These are phyloP conservation scores for Primulina eburnea DNA, from an alignment of 257 asterid genomes.

Conservation along the genomic window DNA sequence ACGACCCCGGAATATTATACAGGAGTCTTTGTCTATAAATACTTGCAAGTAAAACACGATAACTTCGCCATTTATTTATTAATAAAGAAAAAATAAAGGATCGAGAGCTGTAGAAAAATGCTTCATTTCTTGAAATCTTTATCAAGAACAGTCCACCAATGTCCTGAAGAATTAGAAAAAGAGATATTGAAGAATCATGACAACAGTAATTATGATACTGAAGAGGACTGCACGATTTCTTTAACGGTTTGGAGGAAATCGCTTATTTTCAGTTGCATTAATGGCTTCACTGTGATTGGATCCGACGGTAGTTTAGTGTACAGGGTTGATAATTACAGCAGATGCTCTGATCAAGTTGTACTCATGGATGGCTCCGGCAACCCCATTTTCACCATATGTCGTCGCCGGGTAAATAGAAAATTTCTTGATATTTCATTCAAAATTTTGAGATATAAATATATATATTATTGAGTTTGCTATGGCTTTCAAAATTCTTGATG, in stretches of 20 bases:
- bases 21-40: neutral
- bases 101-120: slow-evolving; percentile 24
- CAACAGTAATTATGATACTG: neutral
- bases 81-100: neutral
- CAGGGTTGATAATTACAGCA: slow-evolving; percentile 67
- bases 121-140: slow-evolving; percentile 42
- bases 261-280: slow-evolving; percentile 58
- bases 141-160: slow-evolving; percentile 44
- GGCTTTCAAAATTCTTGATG: too few relatives aligned
- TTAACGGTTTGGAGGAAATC: slow-evolving; percentile 88
- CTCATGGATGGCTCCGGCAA: slow-evolving; percentile 78
- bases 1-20: neutral
- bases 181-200: neutral
- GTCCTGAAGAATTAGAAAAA: slow-evolving; percentile 23
- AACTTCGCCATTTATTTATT: neutral
- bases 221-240: slow-evolving; percentile 24
- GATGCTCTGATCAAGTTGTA: slow-evolving; percentile 35
- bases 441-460: too few relatives aligned
- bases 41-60: slow-evolving; percentile 8
- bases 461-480: too few relatives aligned
- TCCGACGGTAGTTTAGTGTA: slow-evolving; percentile 57
- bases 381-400: slow-evolving; percentile 57
- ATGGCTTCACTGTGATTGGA: slow-evolving; percentile 70
- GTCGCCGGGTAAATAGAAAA: slow-evolving; percentile 46
- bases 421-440: too few relatives aligned